Evolutionary conservation across 192 early-diverging fungal genomes (phyloP).

Genomic region (Glomus cerebriforme): DNA sequence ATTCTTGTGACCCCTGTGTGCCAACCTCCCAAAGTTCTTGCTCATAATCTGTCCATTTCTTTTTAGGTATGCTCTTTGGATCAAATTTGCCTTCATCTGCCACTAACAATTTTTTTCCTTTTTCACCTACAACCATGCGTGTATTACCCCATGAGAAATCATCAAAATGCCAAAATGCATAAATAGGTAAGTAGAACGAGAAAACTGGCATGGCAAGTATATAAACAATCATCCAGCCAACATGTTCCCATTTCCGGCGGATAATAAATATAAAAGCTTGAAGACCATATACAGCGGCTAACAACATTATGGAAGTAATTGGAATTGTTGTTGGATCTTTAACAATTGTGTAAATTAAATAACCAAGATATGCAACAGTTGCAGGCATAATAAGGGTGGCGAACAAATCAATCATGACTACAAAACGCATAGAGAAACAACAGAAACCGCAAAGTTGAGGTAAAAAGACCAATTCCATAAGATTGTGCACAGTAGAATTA

Average conservation of each 20-base stretch:
- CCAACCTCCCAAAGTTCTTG: conserved; percentile 69
- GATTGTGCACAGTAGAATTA: conserved; percentile 99
- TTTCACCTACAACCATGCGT: conserved; percentile 86
- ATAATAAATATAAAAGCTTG: conserved; percentile 71
- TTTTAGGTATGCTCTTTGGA: conserved; percentile 71
- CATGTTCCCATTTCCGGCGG: conserved; percentile 87
- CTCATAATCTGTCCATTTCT: conserved; percentile 84
- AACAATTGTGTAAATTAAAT: conserved; percentile 72
- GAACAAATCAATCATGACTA: conserved; percentile 93
- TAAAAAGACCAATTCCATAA: conserved; percentile 91
- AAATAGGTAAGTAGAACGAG: conserved; percentile 78
- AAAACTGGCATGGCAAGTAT: conserved; percentile 90
- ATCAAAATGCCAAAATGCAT: conserved; percentile 99
- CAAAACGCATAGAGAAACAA: conserved; percentile 97
- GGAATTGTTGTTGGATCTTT: conserved; percentile 65
- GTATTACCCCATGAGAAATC: conserved; percentile 99
- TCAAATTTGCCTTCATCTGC: conserved; percentile 79
- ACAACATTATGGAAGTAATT: conserved; percentile 80
- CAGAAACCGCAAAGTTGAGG: conserved; percentile 96
- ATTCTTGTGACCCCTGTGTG: conserved; percentile 53
- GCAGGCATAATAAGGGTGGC: conserved; percentile 93
- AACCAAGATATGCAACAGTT: conserved; percentile 83
- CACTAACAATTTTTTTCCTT: conserved; percentile 67
- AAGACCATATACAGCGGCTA: conserved; percentile 83
- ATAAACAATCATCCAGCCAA: conserved; percentile 97